Conservation (phyloP, 2,329 filamentous ascomycete species). For the Colletotrichum tofieldiae region DNA sequence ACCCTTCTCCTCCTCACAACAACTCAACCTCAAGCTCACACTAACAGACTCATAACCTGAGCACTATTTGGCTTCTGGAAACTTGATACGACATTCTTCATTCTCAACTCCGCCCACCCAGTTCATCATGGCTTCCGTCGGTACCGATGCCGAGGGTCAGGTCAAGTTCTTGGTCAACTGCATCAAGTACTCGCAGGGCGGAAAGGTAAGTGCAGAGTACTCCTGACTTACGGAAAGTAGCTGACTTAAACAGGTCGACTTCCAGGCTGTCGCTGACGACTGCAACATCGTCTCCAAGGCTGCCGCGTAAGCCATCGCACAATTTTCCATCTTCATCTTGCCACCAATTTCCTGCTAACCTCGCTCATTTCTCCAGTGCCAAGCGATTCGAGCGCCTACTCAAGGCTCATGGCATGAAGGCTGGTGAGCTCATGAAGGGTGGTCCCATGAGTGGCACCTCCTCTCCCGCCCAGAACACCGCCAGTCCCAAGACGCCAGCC, state of each 20-base stretch:
- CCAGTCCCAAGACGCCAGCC: conserved; percentile 43
- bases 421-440: conserved; percentile 40
- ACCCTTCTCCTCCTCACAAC: background rate
- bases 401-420: conserved; percentile 68
- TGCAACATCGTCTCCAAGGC: conserved; percentile 75
- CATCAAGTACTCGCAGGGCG: conserved; percentile 72
- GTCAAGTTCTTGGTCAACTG: conserved; percentile 78
- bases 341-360: background rate
- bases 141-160: conserved; percentile 66
- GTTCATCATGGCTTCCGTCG: conserved; percentile 40
- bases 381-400: conserved; percentile 79
- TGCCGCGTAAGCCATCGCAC: conserved; percentile 73
- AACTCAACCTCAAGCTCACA: background rate
- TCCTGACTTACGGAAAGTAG: background rate
- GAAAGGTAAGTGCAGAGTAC: conserved; percentile 64
- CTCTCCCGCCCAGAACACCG: conserved; percentile 31
- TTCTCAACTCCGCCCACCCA: background rate
- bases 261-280: conserved; percentile 75
- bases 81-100: background rate
- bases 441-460: conserved; percentile 32
- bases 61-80: background rate
- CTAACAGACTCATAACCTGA: background rate
- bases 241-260: conserved; percentile 70
- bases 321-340: background rate
- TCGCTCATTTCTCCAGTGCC: conserved; percentile 60